Evolutionary conservation across 352 stramenopile genomes (phyloP).

Genomic region (Pythium insidiosum): DNA sequence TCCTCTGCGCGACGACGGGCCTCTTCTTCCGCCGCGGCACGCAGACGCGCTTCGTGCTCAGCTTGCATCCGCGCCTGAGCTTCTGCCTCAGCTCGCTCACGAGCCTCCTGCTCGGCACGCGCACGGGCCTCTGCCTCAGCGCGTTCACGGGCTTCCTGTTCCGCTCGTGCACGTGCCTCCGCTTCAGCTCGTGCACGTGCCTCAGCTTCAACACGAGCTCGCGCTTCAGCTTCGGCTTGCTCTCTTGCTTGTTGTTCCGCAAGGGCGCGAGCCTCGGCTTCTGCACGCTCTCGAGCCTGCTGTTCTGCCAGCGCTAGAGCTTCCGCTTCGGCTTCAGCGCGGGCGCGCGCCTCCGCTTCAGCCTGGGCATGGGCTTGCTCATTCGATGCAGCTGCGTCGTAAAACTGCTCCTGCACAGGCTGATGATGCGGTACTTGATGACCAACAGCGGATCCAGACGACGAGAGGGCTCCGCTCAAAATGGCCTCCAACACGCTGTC

Average conservation of each 20-base stretch:
- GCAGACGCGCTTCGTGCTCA: neutral
- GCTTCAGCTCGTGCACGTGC: conserved; percentile 14
- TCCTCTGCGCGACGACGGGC: conserved; percentile 7
- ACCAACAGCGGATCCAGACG: too few species aligned
- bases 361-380: conserved; percentile 9
- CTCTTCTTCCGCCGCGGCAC: conserved; percentile 9
- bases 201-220: conserved; percentile 16
- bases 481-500: conserved; percentile 48
- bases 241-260: conserved; percentile 13
- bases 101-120: conserved; percentile 14
- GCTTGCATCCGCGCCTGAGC: conserved; percentile 2
- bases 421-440: conserved; percentile 9
- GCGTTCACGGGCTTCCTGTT: conserved; percentile 9
- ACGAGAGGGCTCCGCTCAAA: conserved; percentile 12
- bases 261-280: conserved; percentile 16
- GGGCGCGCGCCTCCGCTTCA: conserved; percentile 17
- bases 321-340: conserved; percentile 14
- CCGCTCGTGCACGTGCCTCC: conserved; percentile 16
- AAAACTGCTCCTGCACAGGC: conserved; percentile 15
- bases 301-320: conserved; percentile 4
- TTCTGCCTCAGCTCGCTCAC: conserved; percentile 5
- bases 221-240: conserved; percentile 3
- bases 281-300: neutral
- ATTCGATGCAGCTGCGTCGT: conserved; percentile 11
- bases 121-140: conserved; percentile 17